These are phyloP conservation scores for Grosmannia clavigera DNA, from an alignment of 2,329 filamentous ascomycete species.

Conservation along the genomic window DNA sequence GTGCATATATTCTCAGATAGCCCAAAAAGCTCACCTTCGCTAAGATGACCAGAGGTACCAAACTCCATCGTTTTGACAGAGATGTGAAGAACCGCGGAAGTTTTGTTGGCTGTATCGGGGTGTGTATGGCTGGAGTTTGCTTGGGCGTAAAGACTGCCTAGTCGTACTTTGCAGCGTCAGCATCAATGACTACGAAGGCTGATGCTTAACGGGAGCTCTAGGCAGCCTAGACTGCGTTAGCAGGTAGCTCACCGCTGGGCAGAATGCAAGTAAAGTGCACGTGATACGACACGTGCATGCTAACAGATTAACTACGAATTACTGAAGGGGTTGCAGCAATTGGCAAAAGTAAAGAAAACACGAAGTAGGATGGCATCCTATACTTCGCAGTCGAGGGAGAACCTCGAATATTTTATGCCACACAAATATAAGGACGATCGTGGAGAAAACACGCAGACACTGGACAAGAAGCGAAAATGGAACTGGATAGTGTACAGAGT, in stretches of 20 bases:
- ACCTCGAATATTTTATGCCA: not conserved
- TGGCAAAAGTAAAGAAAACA: no score
- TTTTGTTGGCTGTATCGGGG: not conserved
- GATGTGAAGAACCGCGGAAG: not conserved
- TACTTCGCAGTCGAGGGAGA: no score
- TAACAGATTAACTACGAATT: no score
- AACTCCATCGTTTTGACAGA: slow-evolving; percentile 43
- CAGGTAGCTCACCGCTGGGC: slow-evolving; percentile 9
- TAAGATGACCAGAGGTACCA: slow-evolving; percentile 47
- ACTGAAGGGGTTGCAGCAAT: no score
- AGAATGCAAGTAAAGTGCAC: slow-evolving; percentile 3
- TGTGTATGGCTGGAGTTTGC: not conserved
- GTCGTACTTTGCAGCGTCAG: not conserved
- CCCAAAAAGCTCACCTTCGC: slow-evolving; percentile 42
- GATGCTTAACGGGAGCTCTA: slow-evolving; percentile 5
- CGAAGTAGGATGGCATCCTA: no score
- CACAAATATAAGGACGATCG: not conserved
- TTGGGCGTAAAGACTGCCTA: not conserved
- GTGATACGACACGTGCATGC: not conserved
- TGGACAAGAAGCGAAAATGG: not conserved
- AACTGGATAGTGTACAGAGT: not conserved
- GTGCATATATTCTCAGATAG: not conserved
- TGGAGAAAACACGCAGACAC: not conserved
- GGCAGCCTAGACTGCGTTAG: slow-evolving; percentile 13
- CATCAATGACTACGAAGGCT: not conserved